Evolutionary conservation across 2,329 filamentous ascomycete species (phyloP).

Genomic region (Phaeoacremonium minimum): DNA sequence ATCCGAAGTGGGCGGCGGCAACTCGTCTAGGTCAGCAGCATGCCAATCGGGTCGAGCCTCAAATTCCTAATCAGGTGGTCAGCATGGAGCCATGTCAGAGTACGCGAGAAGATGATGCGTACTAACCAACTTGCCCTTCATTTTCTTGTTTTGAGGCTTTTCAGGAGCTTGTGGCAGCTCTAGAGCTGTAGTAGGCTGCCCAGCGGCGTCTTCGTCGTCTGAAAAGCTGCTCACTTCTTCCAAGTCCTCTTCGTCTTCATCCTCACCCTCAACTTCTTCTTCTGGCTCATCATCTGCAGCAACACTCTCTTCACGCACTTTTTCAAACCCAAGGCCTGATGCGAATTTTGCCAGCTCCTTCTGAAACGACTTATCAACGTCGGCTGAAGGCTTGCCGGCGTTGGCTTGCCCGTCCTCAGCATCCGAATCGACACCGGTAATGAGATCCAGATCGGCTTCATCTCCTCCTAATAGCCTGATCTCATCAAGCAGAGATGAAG

Average conservation of each 20-base stretch:
- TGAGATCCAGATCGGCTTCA: slow-evolving; percentile 58
- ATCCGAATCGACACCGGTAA: slow-evolving; percentile 50
- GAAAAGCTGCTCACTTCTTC: slow-evolving; percentile 25
- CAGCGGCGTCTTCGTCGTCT: slow-evolving; percentile 21
- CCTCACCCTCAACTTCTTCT: slow-evolving; percentile 16
- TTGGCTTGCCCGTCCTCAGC: slow-evolving; percentile 34
- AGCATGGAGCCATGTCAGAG: slow-evolving; percentile 5
- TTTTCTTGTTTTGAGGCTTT: slow-evolving; percentile 20
- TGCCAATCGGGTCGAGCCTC: slow-evolving; percentile 58
- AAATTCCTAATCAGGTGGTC: slow-evolving; percentile 36
- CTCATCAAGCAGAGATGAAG: slow-evolving; percentile 47
- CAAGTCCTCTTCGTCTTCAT: slow-evolving; percentile 23
- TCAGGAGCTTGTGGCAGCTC: slow-evolving; percentile 8
- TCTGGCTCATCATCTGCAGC: slow-evolving; percentile 31
- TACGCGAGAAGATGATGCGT: slow-evolving; percentile 18
- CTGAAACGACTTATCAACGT: slow-evolving; percentile 26
- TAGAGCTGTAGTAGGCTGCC: slow-evolving; percentile 9
- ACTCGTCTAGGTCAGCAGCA: slow-evolving; percentile 32
- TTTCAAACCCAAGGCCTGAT: slow-evolving; percentile 42
- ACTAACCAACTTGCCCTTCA: slow-evolving; percentile 34
- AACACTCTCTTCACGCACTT: slow-evolving; percentile 32
- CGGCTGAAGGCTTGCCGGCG: slow-evolving; percentile 8
- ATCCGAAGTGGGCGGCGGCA: slow-evolving; percentile 40
- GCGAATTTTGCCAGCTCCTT: slow-evolving; percentile 50
- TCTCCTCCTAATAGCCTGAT: slow-evolving; percentile 63